Evolutionary conservation across 1,284 basidiomycete genomes (phyloP), one percentile per base, ranked within the genome.

Genomic region (Sporisorium iseilematis-ciliati): DNA sequence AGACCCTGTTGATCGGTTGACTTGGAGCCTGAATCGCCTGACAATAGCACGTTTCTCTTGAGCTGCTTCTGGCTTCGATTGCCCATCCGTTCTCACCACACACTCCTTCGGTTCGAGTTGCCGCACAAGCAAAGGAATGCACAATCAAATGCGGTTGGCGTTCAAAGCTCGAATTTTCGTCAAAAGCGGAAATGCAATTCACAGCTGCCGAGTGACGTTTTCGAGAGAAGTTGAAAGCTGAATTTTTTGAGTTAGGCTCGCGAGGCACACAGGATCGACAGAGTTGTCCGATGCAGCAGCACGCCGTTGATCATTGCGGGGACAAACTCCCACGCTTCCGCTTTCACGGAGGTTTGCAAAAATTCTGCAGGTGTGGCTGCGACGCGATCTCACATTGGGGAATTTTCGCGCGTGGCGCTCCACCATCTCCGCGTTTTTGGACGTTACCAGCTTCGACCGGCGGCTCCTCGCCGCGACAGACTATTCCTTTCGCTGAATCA

Each of bases 181-280:
- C 43, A 46, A 46, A 46, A 46, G 43, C 38, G 60, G 54, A 63
- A 49, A 25, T 38, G 33, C 43, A 31, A 26, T 23, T 33, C 38
- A 66, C 26, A 66, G 57, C 64, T 66, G 64, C 64, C 57, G 46
- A 50, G 57, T 66, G 64, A 66, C 64, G 64, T 66, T 60, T 2
- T 38, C 40, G 33, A 23, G 29, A 49, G 25, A 53, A 53, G 51
- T 56, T 56, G 54, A 56, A 56, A 43, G 42, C 45, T 40, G 43
- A 55, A 45, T 11, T 26, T 18, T 11, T 26, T 18, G 7, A 5
- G 7, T 16, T 20, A 33, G 23, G 25, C 41, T 42, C 21, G 52
- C 52, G 25, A 33, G 26, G 5, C 10, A n/a, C n/a, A n/a, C n/a
- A 26, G 29, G 48, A 31, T 49, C 48, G 29, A 49, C 25, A 18